A percentile compares a stretch with the other conserved stretches of the same genome.
Conservation (phyloP, 108 stramenopile genomes). For the Pelagomonas calceolata region DNA sequence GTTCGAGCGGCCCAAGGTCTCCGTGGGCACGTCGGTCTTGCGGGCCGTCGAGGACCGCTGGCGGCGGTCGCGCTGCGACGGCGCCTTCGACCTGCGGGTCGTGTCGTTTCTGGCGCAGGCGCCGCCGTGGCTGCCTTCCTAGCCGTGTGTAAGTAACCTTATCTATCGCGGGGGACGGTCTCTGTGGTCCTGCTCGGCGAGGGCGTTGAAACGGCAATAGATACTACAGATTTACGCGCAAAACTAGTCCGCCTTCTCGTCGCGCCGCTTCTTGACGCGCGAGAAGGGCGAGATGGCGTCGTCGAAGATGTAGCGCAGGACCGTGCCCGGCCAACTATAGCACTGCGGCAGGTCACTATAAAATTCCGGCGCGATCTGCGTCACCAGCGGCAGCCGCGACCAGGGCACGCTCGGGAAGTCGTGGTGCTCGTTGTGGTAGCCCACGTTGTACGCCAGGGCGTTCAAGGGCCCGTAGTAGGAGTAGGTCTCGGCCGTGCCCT, state of each 20-base stretch:
- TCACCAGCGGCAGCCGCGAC: slow-evolving; percentile 59
- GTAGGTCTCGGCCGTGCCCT: slow-evolving; percentile 72
- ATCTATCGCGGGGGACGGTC: too few species aligned
- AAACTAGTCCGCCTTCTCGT: background rate
- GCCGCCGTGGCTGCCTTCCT: too few species aligned
- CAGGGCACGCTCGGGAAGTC: slow-evolving; percentile 79
- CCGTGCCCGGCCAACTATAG: slow-evolving; percentile 63
- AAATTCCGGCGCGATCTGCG: slow-evolving; percentile 66
- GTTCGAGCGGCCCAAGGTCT: too few species aligned
- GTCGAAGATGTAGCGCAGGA: slow-evolving; percentile 69
- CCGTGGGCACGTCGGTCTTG: too few species aligned
- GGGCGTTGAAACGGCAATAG: too few species aligned
- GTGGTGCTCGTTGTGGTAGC: slow-evolving; percentile 95
- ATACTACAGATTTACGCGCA: too few species aligned
- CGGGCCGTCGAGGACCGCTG: too few species aligned
- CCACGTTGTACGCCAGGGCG: slow-evolving; percentile 80
- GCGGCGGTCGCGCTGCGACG: too few species aligned
- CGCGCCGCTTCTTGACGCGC: slow-evolving; percentile 27
- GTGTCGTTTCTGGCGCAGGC: too few species aligned
- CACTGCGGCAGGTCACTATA: slow-evolving; percentile 72
- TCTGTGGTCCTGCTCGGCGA: too few species aligned
- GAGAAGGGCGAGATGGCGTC: slow-evolving; percentile 60
- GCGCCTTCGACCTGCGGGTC: too few species aligned
- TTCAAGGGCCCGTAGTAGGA: slow-evolving; percentile 82
- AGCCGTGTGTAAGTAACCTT: too few species aligned